Conservation (phyloP, 176 grass and related monocot genomes). For the Carex scoparia region DNA sequence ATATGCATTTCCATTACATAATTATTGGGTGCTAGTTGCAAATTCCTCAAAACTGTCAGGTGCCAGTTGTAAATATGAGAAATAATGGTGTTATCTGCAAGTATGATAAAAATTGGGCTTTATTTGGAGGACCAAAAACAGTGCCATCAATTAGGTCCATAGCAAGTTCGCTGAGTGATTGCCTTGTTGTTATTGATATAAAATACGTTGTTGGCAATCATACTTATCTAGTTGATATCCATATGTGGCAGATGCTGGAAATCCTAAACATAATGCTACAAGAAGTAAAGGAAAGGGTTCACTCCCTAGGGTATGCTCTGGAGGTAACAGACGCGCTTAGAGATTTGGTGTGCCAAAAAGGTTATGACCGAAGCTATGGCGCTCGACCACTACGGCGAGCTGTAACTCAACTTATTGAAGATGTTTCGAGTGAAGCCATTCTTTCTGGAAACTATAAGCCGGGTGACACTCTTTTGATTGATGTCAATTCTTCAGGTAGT, state of each 20-base stretch:
- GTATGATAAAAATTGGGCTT: neutral
- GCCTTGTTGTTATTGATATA: neutral
- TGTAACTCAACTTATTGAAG: constrained; percentile 72
- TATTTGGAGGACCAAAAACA: neutral
- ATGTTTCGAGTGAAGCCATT: constrained; percentile 75
- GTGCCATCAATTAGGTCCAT: neutral
- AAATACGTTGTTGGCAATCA: neutral
- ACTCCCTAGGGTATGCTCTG: constrained; percentile 54
- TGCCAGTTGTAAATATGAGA: neutral
- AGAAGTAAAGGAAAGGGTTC: constrained; percentile 77
- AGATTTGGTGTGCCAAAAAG: constrained; percentile 64
- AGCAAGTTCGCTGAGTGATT: neutral
- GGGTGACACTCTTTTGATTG: constrained; percentile 70
- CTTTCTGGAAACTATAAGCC: constrained; percentile 66
- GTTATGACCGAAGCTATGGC: constrained; percentile 78
- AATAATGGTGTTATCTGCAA: neutral
- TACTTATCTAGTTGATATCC: constrained; percentile 11
- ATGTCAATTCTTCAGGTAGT: constrained; percentile 47
- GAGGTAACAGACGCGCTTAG: constrained; percentile 66
- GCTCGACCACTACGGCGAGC: constrained; percentile 76
- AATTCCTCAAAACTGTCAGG: neutral
- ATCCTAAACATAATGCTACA: constrained; percentile 84
- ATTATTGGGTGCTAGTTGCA: neutral
- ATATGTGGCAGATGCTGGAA: constrained; percentile 61
- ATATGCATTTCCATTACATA: neutral